phyloP scores from a whole-genome alignment of 352 stramenopile species.

The Phytopythium sindhum region DNA sequence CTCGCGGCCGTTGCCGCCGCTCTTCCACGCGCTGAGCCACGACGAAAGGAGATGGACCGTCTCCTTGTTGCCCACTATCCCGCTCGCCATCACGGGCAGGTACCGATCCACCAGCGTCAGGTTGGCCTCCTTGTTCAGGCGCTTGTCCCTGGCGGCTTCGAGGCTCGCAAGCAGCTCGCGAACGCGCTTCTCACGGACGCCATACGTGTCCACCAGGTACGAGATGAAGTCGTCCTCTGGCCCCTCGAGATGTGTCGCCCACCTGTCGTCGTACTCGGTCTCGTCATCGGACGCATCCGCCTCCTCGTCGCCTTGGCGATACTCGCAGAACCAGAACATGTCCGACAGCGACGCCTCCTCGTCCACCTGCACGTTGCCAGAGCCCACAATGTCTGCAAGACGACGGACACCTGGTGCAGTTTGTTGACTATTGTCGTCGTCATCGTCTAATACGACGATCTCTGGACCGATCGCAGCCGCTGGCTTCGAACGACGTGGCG shows the following conservation, averaged over 20 bases:
- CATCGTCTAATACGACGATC: constrained; percentile 30
- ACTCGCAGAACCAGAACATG: constrained; percentile 59
- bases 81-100: constrained; percentile 43
- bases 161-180: constrained; percentile 48
- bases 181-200: constrained; percentile 52
- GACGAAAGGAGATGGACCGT: constrained; percentile 56
- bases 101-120: constrained; percentile 70
- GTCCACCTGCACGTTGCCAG: constrained; percentile 37
- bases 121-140: constrained; percentile 43
- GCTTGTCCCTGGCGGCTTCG: constrained; percentile 39
- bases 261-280: constrained; percentile 2
- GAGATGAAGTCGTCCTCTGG: constrained; percentile 42
- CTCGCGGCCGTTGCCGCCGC: constrained; percentile 36
- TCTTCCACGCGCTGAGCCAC: constrained; percentile 78
- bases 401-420: not conserved
- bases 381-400: constrained; percentile 14
- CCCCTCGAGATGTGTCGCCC: not conserved
- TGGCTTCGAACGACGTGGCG: constrained; percentile 8
- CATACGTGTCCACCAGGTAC: constrained; percentile 44
- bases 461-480: not conserved
- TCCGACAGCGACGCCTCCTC: constrained; percentile 45
- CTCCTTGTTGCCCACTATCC: constrained; percentile 69
- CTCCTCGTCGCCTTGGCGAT: constrained; percentile 7
- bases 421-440: constrained; percentile 18
- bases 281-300: constrained; percentile 5